Conservation (phyloP, 2,329 filamentous ascomycete species). For the Lasiodiplodia hormozganensis region DNA sequence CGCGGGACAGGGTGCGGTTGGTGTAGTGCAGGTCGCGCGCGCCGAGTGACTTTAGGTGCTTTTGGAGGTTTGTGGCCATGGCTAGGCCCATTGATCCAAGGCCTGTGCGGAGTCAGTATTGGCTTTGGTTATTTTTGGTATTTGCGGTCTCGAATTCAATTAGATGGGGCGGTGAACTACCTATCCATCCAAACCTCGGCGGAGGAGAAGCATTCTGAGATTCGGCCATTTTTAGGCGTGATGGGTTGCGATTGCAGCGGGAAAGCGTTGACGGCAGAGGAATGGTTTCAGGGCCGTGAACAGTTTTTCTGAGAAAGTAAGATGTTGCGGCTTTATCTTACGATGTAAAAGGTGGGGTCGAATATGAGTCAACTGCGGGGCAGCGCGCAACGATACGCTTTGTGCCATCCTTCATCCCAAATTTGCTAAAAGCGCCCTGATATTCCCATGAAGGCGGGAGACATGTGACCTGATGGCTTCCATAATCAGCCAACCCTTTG, state of each 20-base stretch:
- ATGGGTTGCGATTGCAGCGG: neutral
- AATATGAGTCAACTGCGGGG: neutral
- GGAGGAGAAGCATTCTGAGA: neutral
- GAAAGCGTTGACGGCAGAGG: too few relatives aligned
- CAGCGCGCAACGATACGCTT: neutral
- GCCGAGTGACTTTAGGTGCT: slow-evolving; percentile 41
- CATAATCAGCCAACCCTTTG: neutral
- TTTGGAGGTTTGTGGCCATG: slow-evolving; percentile 60
- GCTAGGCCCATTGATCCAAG: slow-evolving; percentile 60
- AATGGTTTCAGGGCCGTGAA: neutral
- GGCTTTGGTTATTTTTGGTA: neutral
- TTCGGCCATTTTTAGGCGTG: neutral
- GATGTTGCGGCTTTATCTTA: neutral
- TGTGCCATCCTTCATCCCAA: neutral
- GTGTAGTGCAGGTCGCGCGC: slow-evolving; percentile 47
- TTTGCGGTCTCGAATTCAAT: too few relatives aligned
- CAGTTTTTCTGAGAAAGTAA: neutral
- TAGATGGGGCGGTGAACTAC: neutral
- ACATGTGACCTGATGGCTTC: neutral
- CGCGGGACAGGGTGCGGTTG: slow-evolving; percentile 40
- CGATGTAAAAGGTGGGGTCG: neutral
- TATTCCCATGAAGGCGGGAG: neutral
- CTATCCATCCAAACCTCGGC: slow-evolving; percentile 14
- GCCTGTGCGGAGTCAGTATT: slow-evolving; percentile 42
- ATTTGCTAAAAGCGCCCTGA: neutral